A percentile compares a stretch with the other conserved stretches of the same genome.
Evolutionary conservation across 345 rosid species (phyloP).

Genomic region (Viola odorata): DNA sequence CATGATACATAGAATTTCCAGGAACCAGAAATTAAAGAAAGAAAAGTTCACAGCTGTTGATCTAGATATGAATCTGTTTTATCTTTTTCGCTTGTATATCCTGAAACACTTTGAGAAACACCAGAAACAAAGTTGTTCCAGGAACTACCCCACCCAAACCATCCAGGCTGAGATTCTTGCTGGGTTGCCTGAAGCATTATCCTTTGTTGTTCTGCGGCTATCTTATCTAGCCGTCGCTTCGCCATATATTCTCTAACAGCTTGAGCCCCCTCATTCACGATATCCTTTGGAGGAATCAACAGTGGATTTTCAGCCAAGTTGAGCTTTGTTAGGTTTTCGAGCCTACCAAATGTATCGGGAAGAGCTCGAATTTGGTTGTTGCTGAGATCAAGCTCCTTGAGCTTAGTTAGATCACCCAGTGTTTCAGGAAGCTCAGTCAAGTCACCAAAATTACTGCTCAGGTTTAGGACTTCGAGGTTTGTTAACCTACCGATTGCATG

Average conservation of each 20-base stretch:
- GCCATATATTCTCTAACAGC: conserved; percentile 21
- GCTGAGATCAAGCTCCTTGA: conserved; percentile 23
- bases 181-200: conserved; percentile 6
- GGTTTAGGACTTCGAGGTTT: conserved; percentile 18
- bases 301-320: conserved; percentile 23
- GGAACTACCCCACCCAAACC: conserved; percentile 24
- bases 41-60: conserved; percentile 14
- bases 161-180: conserved; percentile 14
- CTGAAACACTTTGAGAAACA: conserved; percentile 14
- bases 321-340: conserved; percentile 12
- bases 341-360: conserved; percentile 20
- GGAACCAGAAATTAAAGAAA: neutral
- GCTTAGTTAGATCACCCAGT: conserved; percentile 13
- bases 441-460: conserved; percentile 23
- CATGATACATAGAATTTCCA: neutral
- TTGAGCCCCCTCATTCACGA: conserved; percentile 11
- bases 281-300: conserved; percentile 18
- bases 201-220: conserved; percentile 11
- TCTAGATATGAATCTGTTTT: conserved; percentile 22
- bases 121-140: conserved; percentile 15
- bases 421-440: conserved; percentile 22
- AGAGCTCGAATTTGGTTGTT: conserved; percentile 25
- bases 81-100: conserved; percentile 17
- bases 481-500: conserved; percentile 20
- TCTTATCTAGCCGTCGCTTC: conserved; percentile 16